Evolutionary conservation across 1,139 yeast genomes (phyloP).

Genomic region (Candida gigantensis): DNA sequence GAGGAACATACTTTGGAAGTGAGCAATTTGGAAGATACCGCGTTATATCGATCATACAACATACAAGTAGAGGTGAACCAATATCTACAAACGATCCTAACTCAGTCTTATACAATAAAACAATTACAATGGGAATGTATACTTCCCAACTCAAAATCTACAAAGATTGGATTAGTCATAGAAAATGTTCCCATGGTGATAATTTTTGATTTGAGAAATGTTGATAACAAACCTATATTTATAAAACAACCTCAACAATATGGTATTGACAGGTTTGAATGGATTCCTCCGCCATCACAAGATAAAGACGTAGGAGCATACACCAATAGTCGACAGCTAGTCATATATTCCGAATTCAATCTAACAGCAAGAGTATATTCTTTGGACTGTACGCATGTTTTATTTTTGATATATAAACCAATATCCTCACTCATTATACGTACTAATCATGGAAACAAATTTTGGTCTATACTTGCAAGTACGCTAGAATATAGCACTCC

Average conservation of each 20-base stretch:
- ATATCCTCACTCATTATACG: constrained; percentile 18
- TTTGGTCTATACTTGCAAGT: constrained; percentile 35
- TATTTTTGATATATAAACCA: constrained; percentile 37
- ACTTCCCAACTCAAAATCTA: constrained; percentile 11
- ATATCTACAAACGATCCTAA: constrained; percentile 1
- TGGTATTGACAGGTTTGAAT: constrained; percentile 34
- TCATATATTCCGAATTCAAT: constrained; percentile 29
- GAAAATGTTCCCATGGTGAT: constrained; percentile 23
- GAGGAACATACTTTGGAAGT: constrained; percentile 2
- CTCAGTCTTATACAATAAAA: constrained; percentile 2
- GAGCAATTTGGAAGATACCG: background rate
- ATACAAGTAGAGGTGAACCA: background rate
- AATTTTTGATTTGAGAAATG: constrained; percentile 24
- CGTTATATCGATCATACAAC: constrained; percentile 5
- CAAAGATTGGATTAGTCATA: constrained; percentile 31
- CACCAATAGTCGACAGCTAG: constrained; percentile 34
- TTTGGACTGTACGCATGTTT: constrained; percentile 36
- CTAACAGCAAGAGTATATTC: constrained; percentile 39
- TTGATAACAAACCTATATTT: constrained; percentile 26
- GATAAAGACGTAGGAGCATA: constrained; percentile 28
- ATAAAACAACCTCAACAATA: constrained; percentile 29
- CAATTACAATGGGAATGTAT: constrained; percentile 33
- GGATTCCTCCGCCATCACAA: constrained; percentile 28
- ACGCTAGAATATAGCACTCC: constrained; percentile 16
- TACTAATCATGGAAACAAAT: constrained; percentile 27